Evolutionary conservation across 768 basidiomycete species (phyloP), one percentile per base, ranked within the genome.

Genomic region (Leucocoprinus leucothites): DNA sequence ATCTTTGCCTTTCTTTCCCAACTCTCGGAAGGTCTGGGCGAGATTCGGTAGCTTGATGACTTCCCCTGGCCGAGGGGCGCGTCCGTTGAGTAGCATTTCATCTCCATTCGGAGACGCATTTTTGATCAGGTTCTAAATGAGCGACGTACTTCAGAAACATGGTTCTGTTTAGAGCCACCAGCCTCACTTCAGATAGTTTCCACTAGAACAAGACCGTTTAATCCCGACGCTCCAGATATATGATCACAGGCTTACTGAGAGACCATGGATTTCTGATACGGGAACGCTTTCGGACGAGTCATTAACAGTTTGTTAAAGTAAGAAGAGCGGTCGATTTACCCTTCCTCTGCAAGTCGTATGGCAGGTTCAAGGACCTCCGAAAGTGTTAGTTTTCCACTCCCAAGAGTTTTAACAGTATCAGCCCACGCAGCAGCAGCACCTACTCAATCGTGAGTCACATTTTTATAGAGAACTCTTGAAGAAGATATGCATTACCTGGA

Each of bases 361-460:
- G 95, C 97, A 52, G 97, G 97, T 22, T 73, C 87, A 22, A 98
- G 77, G 26, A 94, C 77, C 14, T 98, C 91, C 2, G 80, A 81
- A 44, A 78, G 61, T 40, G 74, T 70, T 13, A 82, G 65, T 13
- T 81, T 84, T 9, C 91, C 88, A 58, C 85, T 91, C 16, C 96
- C 96, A 51, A 97, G 84, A 36, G 75, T 73, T 57, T 90, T 82
- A 31, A 98, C 77, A 0, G 94, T 90, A 68, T 98, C 97, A 16
- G 91, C 76, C 95, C 96, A 98, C 14, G 94, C 94, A 31, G 94
- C 91, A 2, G 95, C 91, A n/a, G 91, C 89, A 48, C 96, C 94
- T 82, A 65, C 38, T 62, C 26, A 34, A 24, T 28, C 24, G 25
- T 58, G 4, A 34, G 31, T 48, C n/a, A n/a, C n/a, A n/a, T n/a